A percentile compares a stretch with the other conserved stretches of the same genome.
phyloP scores from a whole-genome alignment of 2,329 filamentous ascomycete genomes.

The Fusarium sp. region DNA sequence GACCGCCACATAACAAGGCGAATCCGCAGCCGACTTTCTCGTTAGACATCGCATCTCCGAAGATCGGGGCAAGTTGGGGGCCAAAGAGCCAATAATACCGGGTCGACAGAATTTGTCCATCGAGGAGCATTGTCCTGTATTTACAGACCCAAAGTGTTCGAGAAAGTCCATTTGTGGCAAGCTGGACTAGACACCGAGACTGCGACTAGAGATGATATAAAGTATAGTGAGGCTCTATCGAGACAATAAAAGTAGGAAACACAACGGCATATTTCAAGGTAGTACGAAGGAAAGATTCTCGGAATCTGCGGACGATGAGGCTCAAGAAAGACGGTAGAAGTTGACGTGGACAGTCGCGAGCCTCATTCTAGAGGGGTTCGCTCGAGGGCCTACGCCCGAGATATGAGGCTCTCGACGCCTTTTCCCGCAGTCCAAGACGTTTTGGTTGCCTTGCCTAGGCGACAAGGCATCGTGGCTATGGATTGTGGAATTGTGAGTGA shows the following conservation, averaged over 20 bases:
- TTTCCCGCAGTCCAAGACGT: slow-evolving; percentile 7
- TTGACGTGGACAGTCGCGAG: background rate
- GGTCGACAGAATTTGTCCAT: background rate
- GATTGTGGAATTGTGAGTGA: background rate
- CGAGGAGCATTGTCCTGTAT: slow-evolving; percentile 7
- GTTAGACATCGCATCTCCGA: background rate
- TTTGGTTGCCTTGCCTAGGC: slow-evolving; percentile 10
- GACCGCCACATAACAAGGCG: slow-evolving; percentile 8
- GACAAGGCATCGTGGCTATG: background rate
- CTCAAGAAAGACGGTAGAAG: background rate
- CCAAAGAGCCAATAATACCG: background rate
- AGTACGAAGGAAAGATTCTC: background rate
- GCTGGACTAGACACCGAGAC: background rate
- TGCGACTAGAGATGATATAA: background rate
- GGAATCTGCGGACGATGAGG: background rate
- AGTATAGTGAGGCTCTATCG: background rate
- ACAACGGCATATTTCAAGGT: slow-evolving; percentile 26
- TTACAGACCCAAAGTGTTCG: background rate
- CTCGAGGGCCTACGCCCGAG: slow-evolving; percentile 21
- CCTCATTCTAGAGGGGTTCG: background rate
- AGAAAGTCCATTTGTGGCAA: background rate
- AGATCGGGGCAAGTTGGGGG: slow-evolving; percentile 1
- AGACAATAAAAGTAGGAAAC: background rate
- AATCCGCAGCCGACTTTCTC: slow-evolving; percentile 1
- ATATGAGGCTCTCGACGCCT: background rate